phyloP scores from a whole-genome alignment of 805 yeast species.

The Cyberlindnera saturnus region DNA sequence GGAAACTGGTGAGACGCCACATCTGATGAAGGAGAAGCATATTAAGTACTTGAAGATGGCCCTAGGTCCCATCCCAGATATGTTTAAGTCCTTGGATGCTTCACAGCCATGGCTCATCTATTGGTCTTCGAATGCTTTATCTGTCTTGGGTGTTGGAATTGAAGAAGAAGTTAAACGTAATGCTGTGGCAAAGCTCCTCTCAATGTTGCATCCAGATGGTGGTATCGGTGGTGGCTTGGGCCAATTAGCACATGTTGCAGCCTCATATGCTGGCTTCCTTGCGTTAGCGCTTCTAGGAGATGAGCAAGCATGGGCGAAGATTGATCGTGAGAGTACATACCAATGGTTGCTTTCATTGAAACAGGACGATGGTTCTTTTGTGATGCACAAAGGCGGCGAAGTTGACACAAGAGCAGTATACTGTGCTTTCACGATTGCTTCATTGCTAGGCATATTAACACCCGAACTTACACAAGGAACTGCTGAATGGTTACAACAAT shows the following conservation, averaged over 20 bases:
- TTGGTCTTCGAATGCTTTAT: slow-evolving; percentile 65
- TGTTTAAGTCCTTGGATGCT: slow-evolving; percentile 57
- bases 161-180: slow-evolving; percentile 22
- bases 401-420: slow-evolving; percentile 80
- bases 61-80: slow-evolving; percentile 16
- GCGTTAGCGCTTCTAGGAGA: slow-evolving; percentile 51
- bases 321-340: slow-evolving; percentile 45
- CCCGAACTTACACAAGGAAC: slow-evolving; percentile 50
- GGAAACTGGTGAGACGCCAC: slow-evolving; percentile 14
- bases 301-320: slow-evolving; percentile 32
- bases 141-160: slow-evolving; percentile 32
- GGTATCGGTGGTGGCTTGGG: slow-evolving; percentile 86
- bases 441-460: slow-evolving; percentile 56
- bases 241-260: slow-evolving; percentile 80
- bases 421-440: slow-evolving; percentile 74
- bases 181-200: slow-evolving; percentile 26
- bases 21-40: slow-evolving; percentile 13
- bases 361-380: slow-evolving; percentile 66
- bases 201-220: slow-evolving; percentile 34
- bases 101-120: slow-evolving; percentile 89
- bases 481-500: slow-evolving; percentile 52
- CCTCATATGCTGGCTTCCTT: slow-evolving; percentile 72
- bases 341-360: slow-evolving; percentile 64
- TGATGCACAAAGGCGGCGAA: slow-evolving; percentile 76
- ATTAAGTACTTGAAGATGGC: slow-evolving; percentile 14